Conservation (phyloP, 352 stramenopile species). For the Phytophthora lateralis region DNA sequence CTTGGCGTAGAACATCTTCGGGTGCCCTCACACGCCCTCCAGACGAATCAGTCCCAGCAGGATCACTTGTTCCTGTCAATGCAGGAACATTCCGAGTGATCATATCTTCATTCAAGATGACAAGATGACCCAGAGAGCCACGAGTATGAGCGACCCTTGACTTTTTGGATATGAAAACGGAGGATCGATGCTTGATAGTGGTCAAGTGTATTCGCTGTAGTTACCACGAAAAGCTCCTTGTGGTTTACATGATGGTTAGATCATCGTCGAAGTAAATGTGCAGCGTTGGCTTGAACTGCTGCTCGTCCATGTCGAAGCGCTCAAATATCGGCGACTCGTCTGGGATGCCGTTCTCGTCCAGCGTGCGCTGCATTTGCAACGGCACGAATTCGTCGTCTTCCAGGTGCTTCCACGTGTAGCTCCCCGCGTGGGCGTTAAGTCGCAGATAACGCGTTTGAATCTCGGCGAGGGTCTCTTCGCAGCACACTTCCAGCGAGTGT, state of each 20-base stretch:
- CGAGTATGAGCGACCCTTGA: constrained; percentile 1
- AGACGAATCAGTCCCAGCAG: constrained; percentile 12
- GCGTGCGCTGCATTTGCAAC: constrained; percentile 86
- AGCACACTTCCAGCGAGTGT: constrained; percentile 84
- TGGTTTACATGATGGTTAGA: constrained; percentile 73
- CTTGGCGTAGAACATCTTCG: constrained; percentile 54
- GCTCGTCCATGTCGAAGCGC: constrained; percentile 86
- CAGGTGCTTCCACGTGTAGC: constrained; percentile 93
- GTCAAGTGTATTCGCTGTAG: neutral
- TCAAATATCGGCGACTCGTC: constrained; percentile 87
- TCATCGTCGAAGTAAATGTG: constrained; percentile 96
- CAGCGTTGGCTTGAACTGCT: constrained; percentile 88
- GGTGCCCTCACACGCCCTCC: constrained; percentile 22
- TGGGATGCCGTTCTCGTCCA: constrained; percentile 88
- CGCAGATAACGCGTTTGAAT: constrained; percentile 88
- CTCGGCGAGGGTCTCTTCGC: constrained; percentile 88
- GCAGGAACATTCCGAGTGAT: constrained; percentile 26
- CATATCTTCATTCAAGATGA: constrained; percentile 8
- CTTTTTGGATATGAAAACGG: constrained; percentile 3
- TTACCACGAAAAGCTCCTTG: neutral
- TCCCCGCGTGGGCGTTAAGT: constrained; percentile 89
- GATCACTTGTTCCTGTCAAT: constrained; percentile 16
- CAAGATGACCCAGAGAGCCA: neutral
- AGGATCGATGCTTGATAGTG: neutral
- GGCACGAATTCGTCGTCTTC: constrained; percentile 89